Evolutionary conservation across 2,329 filamentous ascomycete genomes (phyloP).

Genomic region (Pestalotiopsis sp.): DNA sequence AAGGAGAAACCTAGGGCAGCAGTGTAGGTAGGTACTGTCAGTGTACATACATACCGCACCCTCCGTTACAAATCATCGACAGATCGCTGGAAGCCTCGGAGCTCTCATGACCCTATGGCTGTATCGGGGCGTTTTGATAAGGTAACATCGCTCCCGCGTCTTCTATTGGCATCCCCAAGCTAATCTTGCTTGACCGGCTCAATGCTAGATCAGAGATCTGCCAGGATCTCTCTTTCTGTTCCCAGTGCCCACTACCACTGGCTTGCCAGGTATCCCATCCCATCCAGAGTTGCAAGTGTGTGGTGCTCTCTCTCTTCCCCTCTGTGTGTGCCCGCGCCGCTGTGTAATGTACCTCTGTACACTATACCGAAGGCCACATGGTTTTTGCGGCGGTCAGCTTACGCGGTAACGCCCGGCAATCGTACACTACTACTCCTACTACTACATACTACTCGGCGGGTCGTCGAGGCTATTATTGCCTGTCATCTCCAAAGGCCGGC

Average conservation of each 20-base stretch:
- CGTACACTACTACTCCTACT: neutral
- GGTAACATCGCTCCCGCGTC: constrained; percentile 8
- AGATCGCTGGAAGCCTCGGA: constrained; percentile 1
- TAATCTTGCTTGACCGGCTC: constrained; percentile 3
- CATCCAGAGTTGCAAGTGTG: neutral
- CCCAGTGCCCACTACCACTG: neutral
- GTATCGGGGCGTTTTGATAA: constrained; percentile 3
- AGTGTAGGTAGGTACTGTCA: neutral
- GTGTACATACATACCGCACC: neutral
- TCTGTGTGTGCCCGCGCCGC: neutral
- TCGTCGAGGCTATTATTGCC: neutral
- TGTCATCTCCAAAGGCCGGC: neutral
- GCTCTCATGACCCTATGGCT: neutral
- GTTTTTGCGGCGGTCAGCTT: constrained; percentile 5
- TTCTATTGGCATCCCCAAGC: constrained; percentile 6
- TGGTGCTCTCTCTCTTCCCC: neutral
- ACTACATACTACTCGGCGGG: neutral
- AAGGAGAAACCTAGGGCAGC: neutral
- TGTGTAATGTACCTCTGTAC: neutral
- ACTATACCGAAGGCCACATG: neutral
- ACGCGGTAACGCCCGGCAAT: neutral
- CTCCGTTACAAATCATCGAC: neutral
- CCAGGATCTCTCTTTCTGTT: constrained; percentile 1
- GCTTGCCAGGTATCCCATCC: neutral
- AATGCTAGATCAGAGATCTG: constrained; percentile 8